Evolutionary conservation across 352 stramenopile genomes (phyloP), one percentile per base, ranked within the genome.

Genomic region (Phytophthora brassicae): DNA sequence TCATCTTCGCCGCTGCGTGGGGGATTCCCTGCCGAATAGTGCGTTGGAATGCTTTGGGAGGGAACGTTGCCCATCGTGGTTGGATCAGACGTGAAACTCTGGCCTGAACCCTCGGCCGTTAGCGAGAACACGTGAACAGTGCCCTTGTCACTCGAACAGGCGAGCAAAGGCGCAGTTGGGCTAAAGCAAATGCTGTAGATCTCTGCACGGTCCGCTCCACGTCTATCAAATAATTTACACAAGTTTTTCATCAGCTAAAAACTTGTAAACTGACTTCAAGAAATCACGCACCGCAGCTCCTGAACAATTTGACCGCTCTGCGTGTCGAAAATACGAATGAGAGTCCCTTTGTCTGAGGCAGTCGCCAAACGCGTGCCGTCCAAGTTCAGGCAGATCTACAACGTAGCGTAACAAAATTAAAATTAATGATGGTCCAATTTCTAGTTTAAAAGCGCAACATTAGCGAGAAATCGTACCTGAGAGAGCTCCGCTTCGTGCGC

Each of bases 161-260:
- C 96, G 6, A 99, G 72, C 70, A 97, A 92, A 44, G 90, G 88
- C 35, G 88, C 90, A 42, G 97, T 95, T 17, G 90, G 87, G 63
- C 94, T 98, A 72, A 99, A 99, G 60, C 89, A 91, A 59, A 99
- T 90, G 72, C 93, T 99, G 72, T 97, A 98, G 58, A 99, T 99
- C 46, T 96, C 92, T 1, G 97, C 96, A 54, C 95, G 82, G 68
- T 99, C 97, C 11, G 98, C 96, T 51, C 97, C 97, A 51, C 97
- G 80, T 52, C 97, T 94, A 52, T n/a, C 33, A 52, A 49, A 42
- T 29, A 19, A 49, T 51, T 17, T 17, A 52, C 19, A 33, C 1
- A 39, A 33, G 6, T 22, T 14, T 31, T 9, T 13, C 7, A 46
- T 74, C n/a, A 70, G 45, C 16, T 51, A 41, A 2, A 8, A 31